Base-by-base conservation (phyloP, 129 eudicot species). In the Tagetes erecta region DNA sequence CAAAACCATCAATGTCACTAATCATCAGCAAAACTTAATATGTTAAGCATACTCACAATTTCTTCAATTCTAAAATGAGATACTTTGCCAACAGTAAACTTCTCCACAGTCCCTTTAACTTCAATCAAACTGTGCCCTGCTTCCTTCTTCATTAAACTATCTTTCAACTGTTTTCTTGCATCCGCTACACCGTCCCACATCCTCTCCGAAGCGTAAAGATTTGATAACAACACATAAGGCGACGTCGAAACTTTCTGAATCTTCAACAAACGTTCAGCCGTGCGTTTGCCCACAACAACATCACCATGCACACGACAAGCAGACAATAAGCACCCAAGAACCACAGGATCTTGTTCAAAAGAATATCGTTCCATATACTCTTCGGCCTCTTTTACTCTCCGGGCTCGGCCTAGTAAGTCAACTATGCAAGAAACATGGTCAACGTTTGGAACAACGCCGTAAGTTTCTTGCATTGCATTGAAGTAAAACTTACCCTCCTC, bases 401-500 rank as follows among this genome's bases (percentile, higher is more conserved):
- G 87, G 3, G 92, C 82, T 72, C 96, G 80, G 47, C 97, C 96
- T 46, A 87, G 80, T 53, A 92, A 68, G 76, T 91, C 97, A 10
- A 91, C 80, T 35, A 91, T 88, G 82, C 97, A 92, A 60, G 92
- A 89, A 50, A 92, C 81, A 76, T 92, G 97, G 75, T 86, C 96
- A 64, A 82, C 75, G 8, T 72, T 77, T 42, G 92, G 97, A 13
- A 80, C 33, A 62, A 86, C 80, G 9, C 85, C 81, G n/a, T 92
- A 85, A 13, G 80, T 74, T 68, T 85, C 70, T 9, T 65, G 68
- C 93, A 92, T 89, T 5, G 80, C 68, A 45, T 83, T 77, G 14
- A 89, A 85, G 76, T 74, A 77, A 10, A 67, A 65, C 59, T 70
- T 78, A 60, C 96, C 97, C 78, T 86, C 86, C 13, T 85, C 74